These are phyloP conservation scores for Globisporangium middletonii DNA, from an alignment of 352 stramenopile genomes.

Conservation along the genomic window DNA sequence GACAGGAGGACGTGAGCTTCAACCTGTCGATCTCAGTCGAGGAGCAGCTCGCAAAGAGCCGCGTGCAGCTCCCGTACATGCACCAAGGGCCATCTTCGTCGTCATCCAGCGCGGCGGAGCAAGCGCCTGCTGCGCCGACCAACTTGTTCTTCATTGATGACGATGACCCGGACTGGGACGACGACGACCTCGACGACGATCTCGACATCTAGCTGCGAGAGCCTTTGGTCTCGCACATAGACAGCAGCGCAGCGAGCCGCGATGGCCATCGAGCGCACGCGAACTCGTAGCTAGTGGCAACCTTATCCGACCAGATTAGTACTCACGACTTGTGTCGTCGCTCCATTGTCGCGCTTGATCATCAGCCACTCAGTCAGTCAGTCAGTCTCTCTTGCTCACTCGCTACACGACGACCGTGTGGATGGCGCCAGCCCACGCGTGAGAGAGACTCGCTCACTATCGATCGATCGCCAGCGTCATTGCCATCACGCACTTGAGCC, in stretches of 20 bases:
- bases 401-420: too few relatives aligned
- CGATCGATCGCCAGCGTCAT: too few relatives aligned
- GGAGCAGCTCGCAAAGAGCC: constrained; percentile 51
- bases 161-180: constrained; percentile 72
- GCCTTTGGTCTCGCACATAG: too few relatives aligned
- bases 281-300: too few relatives aligned
- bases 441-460: too few relatives aligned
- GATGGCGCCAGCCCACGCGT: too few relatives aligned
- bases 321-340: neutral
- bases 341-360: too few relatives aligned
- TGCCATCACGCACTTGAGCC: neutral
- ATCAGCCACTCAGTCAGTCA: too few relatives aligned
- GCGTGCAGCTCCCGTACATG: constrained; percentile 70
- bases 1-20: constrained; percentile 60
- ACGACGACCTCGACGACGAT: constrained; percentile 54
- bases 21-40: constrained; percentile 55
- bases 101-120: neutral
- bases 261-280: too few relatives aligned
- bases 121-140: constrained; percentile 12
- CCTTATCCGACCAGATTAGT: neutral
- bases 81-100: constrained; percentile 28
- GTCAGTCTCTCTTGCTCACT: too few relatives aligned
- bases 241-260: too few relatives aligned
- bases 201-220: constrained; percentile 30
- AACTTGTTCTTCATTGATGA: constrained; percentile 75